Evolutionary conservation across 73 alveolate genomes (phyloP).

Genomic region (Paramecium octaurelia): DNA sequence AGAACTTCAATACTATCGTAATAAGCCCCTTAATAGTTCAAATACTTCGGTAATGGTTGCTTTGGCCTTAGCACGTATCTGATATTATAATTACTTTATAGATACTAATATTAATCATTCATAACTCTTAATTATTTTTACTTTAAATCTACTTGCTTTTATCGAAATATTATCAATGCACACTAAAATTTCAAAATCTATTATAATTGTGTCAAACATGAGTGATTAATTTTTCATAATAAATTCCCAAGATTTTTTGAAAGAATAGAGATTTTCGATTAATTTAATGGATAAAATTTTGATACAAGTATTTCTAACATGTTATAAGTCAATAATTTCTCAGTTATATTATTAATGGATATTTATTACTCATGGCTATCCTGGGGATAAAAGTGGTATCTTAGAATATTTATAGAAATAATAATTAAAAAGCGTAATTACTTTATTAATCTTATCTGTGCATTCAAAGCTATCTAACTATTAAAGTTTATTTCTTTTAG

Average conservation of each 20-base stretch:
- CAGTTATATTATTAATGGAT: no score
- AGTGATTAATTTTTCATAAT: background rate
- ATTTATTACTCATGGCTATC: no score
- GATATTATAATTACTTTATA: background rate
- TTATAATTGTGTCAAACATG: background rate
- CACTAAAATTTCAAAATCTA: background rate
- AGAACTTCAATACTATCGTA: background rate
- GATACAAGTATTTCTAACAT: no score
- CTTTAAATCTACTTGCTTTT: background rate
- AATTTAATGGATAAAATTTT: no score
- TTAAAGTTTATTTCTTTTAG: no score
- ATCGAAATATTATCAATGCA: background rate
- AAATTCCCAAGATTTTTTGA: background rate
- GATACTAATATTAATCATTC: background rate
- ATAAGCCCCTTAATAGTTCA: background rate
- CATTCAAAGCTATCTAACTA: no score
- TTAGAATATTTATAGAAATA: no score
- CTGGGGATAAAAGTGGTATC: no score
- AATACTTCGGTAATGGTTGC: slow-evolving; percentile 1
- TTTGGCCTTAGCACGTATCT: background rate
- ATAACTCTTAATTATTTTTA: background rate
- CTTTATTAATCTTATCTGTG: no score
- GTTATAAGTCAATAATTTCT: no score
- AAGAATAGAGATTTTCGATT: no score
- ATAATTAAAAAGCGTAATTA: no score